These are phyloP conservation scores for Dendrobium catenatum DNA, from an alignment of 106 monocot species.

Conservation along the genomic window DNA sequence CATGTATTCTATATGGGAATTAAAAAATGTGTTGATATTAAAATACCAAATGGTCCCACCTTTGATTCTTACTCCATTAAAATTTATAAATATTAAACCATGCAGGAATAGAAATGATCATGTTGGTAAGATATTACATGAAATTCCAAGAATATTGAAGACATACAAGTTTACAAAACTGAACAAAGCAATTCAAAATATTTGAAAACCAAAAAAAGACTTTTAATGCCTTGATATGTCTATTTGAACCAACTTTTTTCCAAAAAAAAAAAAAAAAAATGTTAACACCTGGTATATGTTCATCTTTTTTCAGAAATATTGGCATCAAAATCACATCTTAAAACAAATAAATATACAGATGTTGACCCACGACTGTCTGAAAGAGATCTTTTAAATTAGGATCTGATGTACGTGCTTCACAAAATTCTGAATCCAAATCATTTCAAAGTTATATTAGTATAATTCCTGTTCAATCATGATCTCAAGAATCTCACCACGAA, in stretches of 20 bases:
- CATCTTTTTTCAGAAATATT: not conserved
- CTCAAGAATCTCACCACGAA: not conserved
- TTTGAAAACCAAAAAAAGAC: not conserved
- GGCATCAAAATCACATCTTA: not conserved
- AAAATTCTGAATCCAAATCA: too few relatives aligned
- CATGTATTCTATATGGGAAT: too few relatives aligned
- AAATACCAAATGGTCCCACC: too few relatives aligned
- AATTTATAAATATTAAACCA: too few relatives aligned
- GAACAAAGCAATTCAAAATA: not conserved
- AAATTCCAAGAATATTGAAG: not conserved
- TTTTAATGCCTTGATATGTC: not conserved
- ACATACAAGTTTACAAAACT: not conserved
- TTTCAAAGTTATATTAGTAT: not conserved
- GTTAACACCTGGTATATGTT: not conserved
- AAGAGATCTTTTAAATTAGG: too few relatives aligned
- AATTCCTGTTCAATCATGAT: not conserved
- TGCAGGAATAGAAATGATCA: not conserved
- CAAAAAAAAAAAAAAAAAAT: not conserved
- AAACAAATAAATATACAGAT: not conserved
- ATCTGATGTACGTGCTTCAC: too few relatives aligned
- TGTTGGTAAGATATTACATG: not conserved
- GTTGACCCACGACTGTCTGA: not conserved
- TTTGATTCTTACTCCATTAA: too few relatives aligned
- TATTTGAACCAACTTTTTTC: not conserved
- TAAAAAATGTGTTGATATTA: too few relatives aligned